phyloP scores from a whole-genome alignment of 768 basidiomycete species.

The Lactifluus hygrophoroides region DNA sequence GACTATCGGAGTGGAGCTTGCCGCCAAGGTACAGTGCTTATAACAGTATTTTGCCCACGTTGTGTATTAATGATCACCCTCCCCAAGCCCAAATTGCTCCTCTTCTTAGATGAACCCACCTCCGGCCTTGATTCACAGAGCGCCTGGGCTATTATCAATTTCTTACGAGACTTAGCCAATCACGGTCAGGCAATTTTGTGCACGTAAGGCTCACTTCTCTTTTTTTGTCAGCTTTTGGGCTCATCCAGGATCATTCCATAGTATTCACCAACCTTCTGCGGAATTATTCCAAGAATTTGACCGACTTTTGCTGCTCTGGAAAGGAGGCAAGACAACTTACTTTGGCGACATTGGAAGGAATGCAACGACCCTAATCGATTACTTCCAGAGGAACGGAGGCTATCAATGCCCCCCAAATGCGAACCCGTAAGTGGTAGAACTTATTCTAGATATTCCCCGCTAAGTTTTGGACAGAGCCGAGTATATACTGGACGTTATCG shows the following conservation, averaged over 20 bases:
- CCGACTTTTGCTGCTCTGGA: conserved; percentile 61
- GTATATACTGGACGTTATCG: conserved; percentile 46
- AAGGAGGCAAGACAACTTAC: conserved; percentile 66
- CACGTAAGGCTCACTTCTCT: conserved; percentile 43
- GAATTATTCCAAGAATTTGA: conserved; percentile 83
- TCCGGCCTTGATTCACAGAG: conserved; percentile 80
- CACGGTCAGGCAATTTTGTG: conserved; percentile 84
- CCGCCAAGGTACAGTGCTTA: conserved; percentile 51
- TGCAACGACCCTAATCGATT: conserved; percentile 54
- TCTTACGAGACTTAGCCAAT: conserved; percentile 67
- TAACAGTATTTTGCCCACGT: no score
- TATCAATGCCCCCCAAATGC: conserved; percentile 51
- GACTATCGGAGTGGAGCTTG: conserved; percentile 82
- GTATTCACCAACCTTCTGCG: conserved; percentile 63
- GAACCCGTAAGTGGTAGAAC: conserved; percentile 45
- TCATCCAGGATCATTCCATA: background rate
- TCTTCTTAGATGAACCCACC: conserved; percentile 88
- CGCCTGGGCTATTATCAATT: conserved; percentile 73
- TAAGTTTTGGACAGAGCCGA: conserved; percentile 29
- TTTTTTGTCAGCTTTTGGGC: background rate
- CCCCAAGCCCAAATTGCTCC: conserved; percentile 56
- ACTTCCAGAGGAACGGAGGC: conserved; percentile 67
- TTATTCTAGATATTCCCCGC: background rate
- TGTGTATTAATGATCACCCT: background rate
- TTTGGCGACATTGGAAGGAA: conserved; percentile 62